These are phyloP conservation scores for Phyllosticta capitalensis DNA, from an alignment of 2,329 filamentous ascomycete genomes.

Conservation along the genomic window DNA sequence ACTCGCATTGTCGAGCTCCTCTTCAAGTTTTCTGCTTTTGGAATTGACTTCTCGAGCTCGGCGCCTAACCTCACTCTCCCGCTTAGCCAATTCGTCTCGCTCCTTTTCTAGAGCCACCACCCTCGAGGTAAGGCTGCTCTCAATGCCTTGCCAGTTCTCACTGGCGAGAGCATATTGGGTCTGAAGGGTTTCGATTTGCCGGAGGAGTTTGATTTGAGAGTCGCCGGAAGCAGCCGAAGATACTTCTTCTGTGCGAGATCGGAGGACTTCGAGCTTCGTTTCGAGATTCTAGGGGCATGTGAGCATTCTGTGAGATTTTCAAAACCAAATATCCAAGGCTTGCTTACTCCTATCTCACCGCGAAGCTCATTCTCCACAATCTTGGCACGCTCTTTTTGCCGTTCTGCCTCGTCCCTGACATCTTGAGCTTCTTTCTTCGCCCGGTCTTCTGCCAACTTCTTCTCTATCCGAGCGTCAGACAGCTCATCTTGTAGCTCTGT, in stretches of 20 bases:
- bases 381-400: conserved; percentile 60
- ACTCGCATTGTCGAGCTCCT: conserved; percentile 66
- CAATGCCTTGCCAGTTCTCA: conserved; percentile 96
- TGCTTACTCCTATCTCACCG: conserved; percentile 53
- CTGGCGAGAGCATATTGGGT: conserved; percentile 90
- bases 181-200: conserved; percentile 91
- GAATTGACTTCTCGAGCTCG: conserved; percentile 78
- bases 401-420: conserved; percentile 61
- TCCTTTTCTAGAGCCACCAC: conserved; percentile 77
- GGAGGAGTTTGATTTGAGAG: conserved; percentile 76
- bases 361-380: conserved; percentile 68
- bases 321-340: not conserved
- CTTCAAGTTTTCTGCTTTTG: conserved; percentile 61
- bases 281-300: conserved; percentile 56
- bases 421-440: conserved; percentile 60
- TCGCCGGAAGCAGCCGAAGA: conserved; percentile 75
- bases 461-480: conserved; percentile 60
- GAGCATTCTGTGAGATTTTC: conserved; percentile 14
- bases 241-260: conserved; percentile 77
- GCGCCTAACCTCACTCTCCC: conserved; percentile 78
- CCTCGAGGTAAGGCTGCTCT: conserved; percentile 71
- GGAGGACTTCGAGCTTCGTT: conserved; percentile 80
- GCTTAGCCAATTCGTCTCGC: conserved; percentile 71
- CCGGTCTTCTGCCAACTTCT: conserved; percentile 63
- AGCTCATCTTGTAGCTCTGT: conserved; percentile 56